These are phyloP conservation scores for Hermanozyma aechmeae DNA, from an alignment of 805 yeast species.

Conservation along the genomic window DNA sequence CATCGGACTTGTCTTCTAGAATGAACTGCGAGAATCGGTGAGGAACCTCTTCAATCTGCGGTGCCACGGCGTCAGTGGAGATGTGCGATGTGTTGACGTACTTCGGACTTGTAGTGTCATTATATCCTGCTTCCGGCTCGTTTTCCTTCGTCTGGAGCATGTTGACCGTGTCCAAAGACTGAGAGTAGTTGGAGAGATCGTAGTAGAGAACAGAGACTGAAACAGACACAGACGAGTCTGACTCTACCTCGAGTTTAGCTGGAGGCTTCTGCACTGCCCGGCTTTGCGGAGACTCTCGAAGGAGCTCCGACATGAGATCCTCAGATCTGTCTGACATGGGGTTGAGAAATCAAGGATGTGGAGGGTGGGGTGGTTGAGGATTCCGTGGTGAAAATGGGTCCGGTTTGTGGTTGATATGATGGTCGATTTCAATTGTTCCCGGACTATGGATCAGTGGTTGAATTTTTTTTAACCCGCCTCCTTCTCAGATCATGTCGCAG, in stretches of 20 bases:
- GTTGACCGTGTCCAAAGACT: conserved; percentile 7
- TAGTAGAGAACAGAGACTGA: conserved; percentile 4
- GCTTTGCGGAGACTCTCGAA: conserved; percentile 1
- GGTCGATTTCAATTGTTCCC: too few relatives aligned
- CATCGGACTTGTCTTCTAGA: conserved; percentile 18
- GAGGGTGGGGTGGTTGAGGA: not conserved
- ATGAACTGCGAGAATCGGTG: conserved; percentile 31
- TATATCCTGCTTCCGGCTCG: conserved; percentile 15
- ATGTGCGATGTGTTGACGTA: conserved; percentile 20
- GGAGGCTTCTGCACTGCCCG: too few relatives aligned
- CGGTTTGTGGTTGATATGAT: too few relatives aligned
- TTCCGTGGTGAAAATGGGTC: not conserved
- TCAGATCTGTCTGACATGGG: too few relatives aligned
- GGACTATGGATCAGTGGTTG: too few relatives aligned
- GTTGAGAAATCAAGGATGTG: too few relatives aligned
- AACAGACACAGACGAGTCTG: conserved; percentile 6
- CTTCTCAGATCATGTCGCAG: too few relatives aligned
- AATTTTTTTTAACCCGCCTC: too few relatives aligned
- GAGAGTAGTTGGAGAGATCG: conserved; percentile 7
- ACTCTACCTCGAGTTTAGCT: conserved; percentile 2
- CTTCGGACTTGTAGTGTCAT: conserved; percentile 8
- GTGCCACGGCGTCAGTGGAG: not conserved
- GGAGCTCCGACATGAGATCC: conserved; percentile 3
- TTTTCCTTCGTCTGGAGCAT: conserved; percentile 11
- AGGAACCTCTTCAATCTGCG: conserved; percentile 18